Base-by-base conservation (phyloP, 2,329 filamentous ascomycete species). In the Leptographium procerum region DNA sequence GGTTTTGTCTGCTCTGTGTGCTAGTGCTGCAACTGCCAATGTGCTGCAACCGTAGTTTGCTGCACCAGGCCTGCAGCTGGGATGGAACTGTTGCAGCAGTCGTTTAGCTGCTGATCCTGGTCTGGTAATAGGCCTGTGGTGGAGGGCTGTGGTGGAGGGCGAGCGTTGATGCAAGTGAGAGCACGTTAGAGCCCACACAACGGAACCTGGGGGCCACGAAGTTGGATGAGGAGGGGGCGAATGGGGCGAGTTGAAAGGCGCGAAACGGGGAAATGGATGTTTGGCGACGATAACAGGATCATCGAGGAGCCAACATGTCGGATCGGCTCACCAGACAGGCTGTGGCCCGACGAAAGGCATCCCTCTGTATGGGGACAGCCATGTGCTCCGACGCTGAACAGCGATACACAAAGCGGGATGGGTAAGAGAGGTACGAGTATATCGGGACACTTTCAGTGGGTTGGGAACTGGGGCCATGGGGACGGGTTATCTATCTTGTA, bases 21-120 rank as follows among this genome's bases (percentile, higher is more conserved):
- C 34, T 56, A 57, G 57, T 59, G 59, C 31, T 54, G 54, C 52
- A 56, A 50, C 45, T n/a, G 36, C 13, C 19, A 36, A 40, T 26
- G 33, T 53, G 16, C 53, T 55, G 53, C 53, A 45, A 54, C 33
- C 6, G 51, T 36, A 16, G 13, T 50, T 6, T 22, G 9, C 45
- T 24, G 45, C 8, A 14, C 11, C 31, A 19, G 36, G 36, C 13
- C 36, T 40, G 36, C 36, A 50, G 45, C 45, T 48, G 43, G 58
- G 50, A 57, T 36, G 34, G 9, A 36, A 36, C 34, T 45, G 22
- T 40, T 51, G 51, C 31, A 26, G 48, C 57, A 50, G 28, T 36
- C 56, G 57, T 54, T 43, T 51, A 57, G 58, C 59, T 57, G 55
- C 51, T 54, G 58, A 52, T 57, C 58, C 43, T 33, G 29, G 22